phyloP scores from a whole-genome alignment of 2,329 filamentous ascomycete genomes.

The Fusarium sp. region DNA sequence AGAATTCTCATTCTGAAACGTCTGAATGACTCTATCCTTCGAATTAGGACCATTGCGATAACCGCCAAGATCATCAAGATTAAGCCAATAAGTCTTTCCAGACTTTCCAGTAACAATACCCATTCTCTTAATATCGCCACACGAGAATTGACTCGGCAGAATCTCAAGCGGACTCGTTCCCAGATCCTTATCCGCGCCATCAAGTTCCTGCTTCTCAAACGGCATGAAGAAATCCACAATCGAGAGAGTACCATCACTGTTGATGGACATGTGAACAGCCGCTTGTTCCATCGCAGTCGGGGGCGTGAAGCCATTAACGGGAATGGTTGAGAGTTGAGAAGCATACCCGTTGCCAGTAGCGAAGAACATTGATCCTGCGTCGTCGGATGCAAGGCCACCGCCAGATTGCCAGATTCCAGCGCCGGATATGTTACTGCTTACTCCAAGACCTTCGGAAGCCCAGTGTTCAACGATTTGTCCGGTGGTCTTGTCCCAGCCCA shows the following conservation, averaged over 20 bases:
- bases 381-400: constrained; percentile 52
- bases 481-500: constrained; percentile 58
- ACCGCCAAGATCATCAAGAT: constrained; percentile 53
- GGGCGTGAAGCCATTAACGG: constrained; percentile 51
- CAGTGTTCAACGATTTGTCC: constrained; percentile 52
- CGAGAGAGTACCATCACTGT: constrained; percentile 53
- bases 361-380: constrained; percentile 52
- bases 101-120: constrained; percentile 62
- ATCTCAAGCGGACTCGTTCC: constrained; percentile 58
- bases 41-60: constrained; percentile 50
- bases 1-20: constrained; percentile 55
- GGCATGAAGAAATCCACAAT: constrained; percentile 65
- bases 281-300: constrained; percentile 57
- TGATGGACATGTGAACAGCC: constrained; percentile 55
- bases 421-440: constrained; percentile 49
- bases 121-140: constrained; percentile 56
- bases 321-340: constrained; percentile 50
- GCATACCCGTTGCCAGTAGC: constrained; percentile 55
- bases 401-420: constrained; percentile 58
- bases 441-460: constrained; percentile 54
- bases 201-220: constrained; percentile 59
- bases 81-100: constrained; percentile 58
- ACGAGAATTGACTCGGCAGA: constrained; percentile 54
- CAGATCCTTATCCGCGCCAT: constrained; percentile 62
- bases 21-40: constrained; percentile 56